A percentile compares a stretch with the other conserved stretches of the same genome.
phyloP scores from a whole-genome alignment of 139 green algal genomes.

The Tetraselmis striata region DNA sequence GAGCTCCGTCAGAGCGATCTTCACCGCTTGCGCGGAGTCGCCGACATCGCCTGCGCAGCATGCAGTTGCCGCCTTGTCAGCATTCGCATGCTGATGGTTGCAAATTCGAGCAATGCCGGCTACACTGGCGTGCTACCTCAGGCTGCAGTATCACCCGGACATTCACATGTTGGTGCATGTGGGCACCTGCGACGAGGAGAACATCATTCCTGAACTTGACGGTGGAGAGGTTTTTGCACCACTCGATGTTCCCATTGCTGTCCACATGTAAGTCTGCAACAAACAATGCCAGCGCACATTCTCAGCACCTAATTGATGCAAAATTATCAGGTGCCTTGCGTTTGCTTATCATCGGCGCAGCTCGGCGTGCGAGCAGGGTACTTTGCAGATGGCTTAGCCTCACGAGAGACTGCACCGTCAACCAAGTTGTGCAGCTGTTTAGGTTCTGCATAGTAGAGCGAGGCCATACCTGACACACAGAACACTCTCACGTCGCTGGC shows the following conservation, averaged over 20 bases:
- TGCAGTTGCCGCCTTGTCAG: slow-evolving; percentile 17
- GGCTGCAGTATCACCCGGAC: too few species aligned
- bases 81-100: too few species aligned
- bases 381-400: neutral
- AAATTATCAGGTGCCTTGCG: too few species aligned
- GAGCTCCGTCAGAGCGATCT: slow-evolving; percentile 10
- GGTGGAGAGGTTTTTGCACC: slow-evolving; percentile 7
- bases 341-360: too few species aligned
- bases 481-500: neutral
- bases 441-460: too few species aligned
- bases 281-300: too few species aligned
- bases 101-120: too few species aligned
- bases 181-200: neutral
- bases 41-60: slow-evolving; percentile 32
- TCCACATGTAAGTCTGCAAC: slow-evolving; percentile 17
- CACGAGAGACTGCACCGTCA: neutral
- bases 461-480: neutral
- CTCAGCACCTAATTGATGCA: neutral
- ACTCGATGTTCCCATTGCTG: slow-evolving; percentile 9
- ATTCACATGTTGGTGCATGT: neutral
- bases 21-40: slow-evolving; percentile 23
- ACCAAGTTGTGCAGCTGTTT: too few species aligned
- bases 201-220: neutral
- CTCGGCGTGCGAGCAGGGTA: too few species aligned
- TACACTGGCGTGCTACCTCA: too few species aligned